Evolutionary conservation across 2,329 filamentous ascomycete genomes (phyloP), one percentile per base, ranked within the genome.

Genomic region (Aspergillus glaucus): DNA sequence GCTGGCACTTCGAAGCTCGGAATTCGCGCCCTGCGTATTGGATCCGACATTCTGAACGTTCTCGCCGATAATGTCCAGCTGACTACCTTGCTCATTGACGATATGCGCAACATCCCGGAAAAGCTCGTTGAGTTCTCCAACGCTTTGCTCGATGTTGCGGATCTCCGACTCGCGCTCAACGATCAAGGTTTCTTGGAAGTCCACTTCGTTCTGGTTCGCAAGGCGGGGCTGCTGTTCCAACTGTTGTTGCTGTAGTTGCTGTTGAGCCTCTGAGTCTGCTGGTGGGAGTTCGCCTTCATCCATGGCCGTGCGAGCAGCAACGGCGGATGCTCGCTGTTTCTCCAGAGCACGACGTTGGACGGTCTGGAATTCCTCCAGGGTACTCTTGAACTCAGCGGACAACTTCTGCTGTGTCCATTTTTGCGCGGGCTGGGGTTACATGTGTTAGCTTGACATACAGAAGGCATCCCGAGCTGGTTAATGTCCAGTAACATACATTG

Each of bases 51-150:
- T 85, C 67, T 93, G 84, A 6, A 97, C 88, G 60, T 96, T 96
- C 59, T 88, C 85, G 53, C 84, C 84, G 61, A 98, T 95, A 15
- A 87, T 87, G 63, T 92, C 86, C 26, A 98, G 76, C 69, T 88
- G 82, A 59, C 89, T 87, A 45, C 93, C 93, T 72, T 98, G 93
- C 72, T 97, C 92, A 52, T 83, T 83, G 45, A 98, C 91, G 68
- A 98, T 96, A 68, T 95, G 90, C 43, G 92, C 93, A n/a, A 98
- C 90, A 74, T 98, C 92, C 54, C 91, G 81, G 77, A 98, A 98
- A 40, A 98, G 79, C 63, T 97, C 93, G 62, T 98, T 98, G 54
- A 98, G 75, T 63, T 98, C 93, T 48, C 87, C 87, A 6, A 98
- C 93, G 48, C 88, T 90, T 69, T 96, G 91, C 73, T 97, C 93